Conservation (phyloP, 257 asterid genomes). For the Plectranthus barbatus region DNA sequence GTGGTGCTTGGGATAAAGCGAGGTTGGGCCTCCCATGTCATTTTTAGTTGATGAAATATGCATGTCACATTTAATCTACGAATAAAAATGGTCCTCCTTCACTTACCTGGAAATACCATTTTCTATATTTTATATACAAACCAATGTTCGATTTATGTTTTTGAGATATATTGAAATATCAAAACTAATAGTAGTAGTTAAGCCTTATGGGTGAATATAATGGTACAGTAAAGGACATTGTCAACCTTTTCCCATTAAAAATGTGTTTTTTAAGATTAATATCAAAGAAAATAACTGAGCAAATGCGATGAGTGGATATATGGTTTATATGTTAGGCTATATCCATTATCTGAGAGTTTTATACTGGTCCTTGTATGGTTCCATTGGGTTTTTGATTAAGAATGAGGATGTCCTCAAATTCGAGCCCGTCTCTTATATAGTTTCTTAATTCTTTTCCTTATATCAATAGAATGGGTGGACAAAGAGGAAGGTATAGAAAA, state of each 20-base stretch:
- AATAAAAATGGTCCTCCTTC: neutral
- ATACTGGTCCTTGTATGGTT: too few relatives aligned
- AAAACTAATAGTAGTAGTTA: too few relatives aligned
- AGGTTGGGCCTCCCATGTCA: neutral
- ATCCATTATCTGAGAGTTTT: too few relatives aligned
- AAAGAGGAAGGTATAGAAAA: slow-evolving; percentile 69
- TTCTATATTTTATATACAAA: neutral
- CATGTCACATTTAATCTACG: neutral
- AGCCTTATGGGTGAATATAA: too few relatives aligned
- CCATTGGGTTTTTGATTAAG: neutral
- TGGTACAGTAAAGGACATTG: too few relatives aligned
- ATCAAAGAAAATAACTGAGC: too few relatives aligned
- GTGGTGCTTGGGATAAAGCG: neutral
- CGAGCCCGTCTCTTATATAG: neutral
- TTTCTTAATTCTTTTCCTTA: neutral
- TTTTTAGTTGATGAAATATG: neutral
- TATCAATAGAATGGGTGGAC: slow-evolving; percentile 56
- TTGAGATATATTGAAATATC: too few relatives aligned
- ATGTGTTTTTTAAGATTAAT: too few relatives aligned
- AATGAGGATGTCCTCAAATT: neutral
- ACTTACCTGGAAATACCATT: neutral
- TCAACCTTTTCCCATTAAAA: too few relatives aligned
- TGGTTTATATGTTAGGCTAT: too few relatives aligned
- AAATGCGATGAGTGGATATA: too few relatives aligned
- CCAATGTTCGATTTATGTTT: neutral